Conservation (phyloP, 1,284 basidiomycete species). For the Schizopora paradoxa region DNA sequence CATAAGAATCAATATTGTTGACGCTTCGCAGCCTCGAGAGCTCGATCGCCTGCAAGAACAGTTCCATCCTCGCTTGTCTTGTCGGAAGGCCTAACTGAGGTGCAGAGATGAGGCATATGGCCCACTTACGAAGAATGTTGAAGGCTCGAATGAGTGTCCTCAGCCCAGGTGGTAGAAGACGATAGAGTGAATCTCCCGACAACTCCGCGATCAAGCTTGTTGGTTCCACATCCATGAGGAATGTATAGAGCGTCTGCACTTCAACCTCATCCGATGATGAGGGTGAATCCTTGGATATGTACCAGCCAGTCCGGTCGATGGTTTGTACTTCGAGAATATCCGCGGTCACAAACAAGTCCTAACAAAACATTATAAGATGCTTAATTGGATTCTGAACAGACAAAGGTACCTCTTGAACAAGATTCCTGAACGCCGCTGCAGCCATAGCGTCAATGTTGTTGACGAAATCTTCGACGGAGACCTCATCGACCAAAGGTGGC, state of each 20-base stretch:
- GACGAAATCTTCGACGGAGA: slow-evolving; percentile 63
- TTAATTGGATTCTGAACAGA: not conserved
- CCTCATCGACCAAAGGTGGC: slow-evolving; percentile 61
- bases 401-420: slow-evolving; percentile 62
- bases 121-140: slow-evolving; percentile 70
- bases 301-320: slow-evolving; percentile 73
- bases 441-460: slow-evolving; percentile 72
- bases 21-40: slow-evolving; percentile 57
- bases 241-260: slow-evolving; percentile 69
- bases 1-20: too few species aligned
- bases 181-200: slow-evolving; percentile 62
- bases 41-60: slow-evolving; percentile 63
- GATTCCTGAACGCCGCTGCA: slow-evolving; percentile 62
- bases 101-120: slow-evolving; percentile 60
- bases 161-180: slow-evolving; percentile 64
- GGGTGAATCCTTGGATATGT: slow-evolving; percentile 48
- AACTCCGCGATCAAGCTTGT: slow-evolving; percentile 65
- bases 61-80: slow-evolving; percentile 68
- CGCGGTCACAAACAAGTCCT: slow-evolving; percentile 70
- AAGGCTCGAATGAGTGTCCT: slow-evolving; percentile 71
- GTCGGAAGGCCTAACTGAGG: slow-evolving; percentile 52
- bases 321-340: slow-evolving; percentile 77
- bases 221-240: slow-evolving; percentile 64
- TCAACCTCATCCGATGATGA: slow-evolving; percentile 56
- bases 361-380: slow-evolving; percentile 14